Conservation (phyloP, 1,139 yeast species). For the Yamadazyma kanchanaburiensis region DNA sequence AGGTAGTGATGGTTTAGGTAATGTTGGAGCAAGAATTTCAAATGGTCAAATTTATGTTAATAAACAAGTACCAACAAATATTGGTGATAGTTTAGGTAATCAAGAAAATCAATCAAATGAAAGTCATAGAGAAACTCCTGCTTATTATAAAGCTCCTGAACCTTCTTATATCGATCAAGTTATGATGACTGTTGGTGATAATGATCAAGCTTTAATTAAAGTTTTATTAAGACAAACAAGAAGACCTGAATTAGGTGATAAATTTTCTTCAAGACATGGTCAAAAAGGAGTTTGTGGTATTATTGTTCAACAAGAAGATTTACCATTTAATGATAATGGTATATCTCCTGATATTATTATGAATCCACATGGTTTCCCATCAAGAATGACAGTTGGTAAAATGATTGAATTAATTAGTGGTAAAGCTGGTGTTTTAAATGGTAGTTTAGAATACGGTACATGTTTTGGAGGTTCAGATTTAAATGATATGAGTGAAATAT, state of each 20-base stretch:
- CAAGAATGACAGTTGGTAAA: slow-evolving; percentile 99
- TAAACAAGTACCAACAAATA: slow-evolving; percentile 86
- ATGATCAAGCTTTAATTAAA: slow-evolving; percentile 91
- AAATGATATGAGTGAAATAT: slow-evolving; percentile 91
- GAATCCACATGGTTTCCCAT: slow-evolving; percentile 99
- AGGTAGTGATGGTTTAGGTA: slow-evolving; percentile 96
- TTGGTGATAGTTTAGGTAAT: slow-evolving; percentile 66
- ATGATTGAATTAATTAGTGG: slow-evolving; percentile 97
- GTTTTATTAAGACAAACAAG: slow-evolving; percentile 92
- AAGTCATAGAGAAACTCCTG: slow-evolving; percentile 87
- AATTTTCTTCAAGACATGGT: slow-evolving; percentile 95
- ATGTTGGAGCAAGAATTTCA: slow-evolving; percentile 86
- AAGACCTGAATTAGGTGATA: slow-evolving; percentile 97
- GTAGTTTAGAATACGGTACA: slow-evolving; percentile 91
- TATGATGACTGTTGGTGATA: slow-evolving; percentile 94
- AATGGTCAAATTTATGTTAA: slow-evolving; percentile 94
- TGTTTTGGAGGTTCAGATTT: slow-evolving; percentile 97
- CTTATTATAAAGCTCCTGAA: slow-evolving; percentile 90
- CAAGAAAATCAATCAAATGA: slow-evolving; percentile 31
- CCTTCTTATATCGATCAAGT: slow-evolving; percentile 95
- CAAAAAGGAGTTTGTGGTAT: slow-evolving; percentile 99
- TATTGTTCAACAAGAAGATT: slow-evolving; percentile 92
- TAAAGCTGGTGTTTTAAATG: slow-evolving; percentile 94
- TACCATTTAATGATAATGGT: slow-evolving; percentile 92
- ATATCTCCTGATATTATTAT: slow-evolving; percentile 91